Percentiles rank a stretch among this genome's conserved stretches.
Conservation (phyloP, 768 basidiomycete genomes). For the Termitomyces sp. region DNA sequence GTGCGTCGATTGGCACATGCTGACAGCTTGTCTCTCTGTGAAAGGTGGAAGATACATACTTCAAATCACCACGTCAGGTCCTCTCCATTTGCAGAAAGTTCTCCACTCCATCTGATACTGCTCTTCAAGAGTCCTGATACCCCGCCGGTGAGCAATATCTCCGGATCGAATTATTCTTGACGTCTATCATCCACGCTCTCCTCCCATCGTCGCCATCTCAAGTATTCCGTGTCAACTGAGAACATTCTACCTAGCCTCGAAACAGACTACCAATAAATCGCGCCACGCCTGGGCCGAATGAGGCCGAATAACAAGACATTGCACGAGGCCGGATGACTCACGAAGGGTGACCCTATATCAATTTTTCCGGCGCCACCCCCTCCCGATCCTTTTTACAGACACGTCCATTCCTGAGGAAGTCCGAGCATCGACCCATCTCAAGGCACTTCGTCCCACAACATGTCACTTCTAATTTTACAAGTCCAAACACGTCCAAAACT, state of each 20-base stretch:
- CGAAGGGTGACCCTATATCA: neutral
- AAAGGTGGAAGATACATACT: too few relatives aligned
- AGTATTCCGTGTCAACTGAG: neutral
- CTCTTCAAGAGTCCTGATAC: neutral
- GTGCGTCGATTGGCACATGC: too few relatives aligned
- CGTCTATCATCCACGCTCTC: neutral
- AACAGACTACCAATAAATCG: too few relatives aligned
- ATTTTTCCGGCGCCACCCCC: neutral
- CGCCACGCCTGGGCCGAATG: neutral
- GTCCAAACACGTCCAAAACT: too few relatives aligned
- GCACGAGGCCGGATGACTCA: neutral
- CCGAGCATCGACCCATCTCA: neutral
- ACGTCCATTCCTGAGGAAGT: neutral
- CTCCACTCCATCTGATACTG: neutral
- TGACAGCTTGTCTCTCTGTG: neutral
- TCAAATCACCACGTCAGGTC: neutral
- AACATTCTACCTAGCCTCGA: too few relatives aligned
- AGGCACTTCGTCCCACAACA: neutral
- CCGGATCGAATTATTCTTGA: neutral
- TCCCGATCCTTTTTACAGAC: neutral
- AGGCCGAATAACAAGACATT: neutral
- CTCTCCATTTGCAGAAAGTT: neutral
- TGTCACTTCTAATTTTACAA: neutral
- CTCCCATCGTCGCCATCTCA: neutral
- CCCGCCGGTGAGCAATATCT: neutral